A percentile compares a stretch with the other conserved stretches of the same genome.
Evolutionary conservation across 23 red algal species (phyloP).

Genomic region (Gracilaria domingensis): DNA sequence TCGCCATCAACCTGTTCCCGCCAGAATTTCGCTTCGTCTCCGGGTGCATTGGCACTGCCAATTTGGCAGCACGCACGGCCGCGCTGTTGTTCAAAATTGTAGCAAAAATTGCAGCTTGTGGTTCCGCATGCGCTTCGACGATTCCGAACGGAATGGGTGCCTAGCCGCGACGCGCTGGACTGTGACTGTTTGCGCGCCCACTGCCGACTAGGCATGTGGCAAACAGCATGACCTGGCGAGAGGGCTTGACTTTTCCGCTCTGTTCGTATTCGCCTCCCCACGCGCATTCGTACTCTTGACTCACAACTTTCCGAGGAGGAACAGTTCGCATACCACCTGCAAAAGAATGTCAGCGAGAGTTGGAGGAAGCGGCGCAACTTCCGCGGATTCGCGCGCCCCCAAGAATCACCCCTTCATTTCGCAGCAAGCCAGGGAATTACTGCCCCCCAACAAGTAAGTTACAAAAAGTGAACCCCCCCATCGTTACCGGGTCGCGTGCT

Average conservation of each 20-base stretch:
- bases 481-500: neutral
- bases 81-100: neutral
- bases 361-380: constrained; percentile 39
- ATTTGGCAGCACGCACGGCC: too few species aligned
- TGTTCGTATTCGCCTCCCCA: neutral
- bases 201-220: too few species aligned
- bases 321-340: neutral
- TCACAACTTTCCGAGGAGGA: neutral
- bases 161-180: too few species aligned
- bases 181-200: too few species aligned
- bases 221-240: neutral
- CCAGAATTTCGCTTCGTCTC: too few species aligned
- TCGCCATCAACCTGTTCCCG: too few species aligned
- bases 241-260: neutral
- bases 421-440: constrained; percentile 27
- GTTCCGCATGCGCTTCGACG: too few species aligned
- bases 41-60: neutral
- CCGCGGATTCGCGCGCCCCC: neutral
- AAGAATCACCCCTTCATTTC: neutral
- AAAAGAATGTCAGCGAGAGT: constrained; percentile 38
- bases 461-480: neutral
- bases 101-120: neutral
- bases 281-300: neutral
- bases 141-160: neutral
- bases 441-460: constrained; percentile 41